Evolutionary conservation across 208 protist species (phyloP).

Genomic region (Wallacemonas sp.): DNA sequence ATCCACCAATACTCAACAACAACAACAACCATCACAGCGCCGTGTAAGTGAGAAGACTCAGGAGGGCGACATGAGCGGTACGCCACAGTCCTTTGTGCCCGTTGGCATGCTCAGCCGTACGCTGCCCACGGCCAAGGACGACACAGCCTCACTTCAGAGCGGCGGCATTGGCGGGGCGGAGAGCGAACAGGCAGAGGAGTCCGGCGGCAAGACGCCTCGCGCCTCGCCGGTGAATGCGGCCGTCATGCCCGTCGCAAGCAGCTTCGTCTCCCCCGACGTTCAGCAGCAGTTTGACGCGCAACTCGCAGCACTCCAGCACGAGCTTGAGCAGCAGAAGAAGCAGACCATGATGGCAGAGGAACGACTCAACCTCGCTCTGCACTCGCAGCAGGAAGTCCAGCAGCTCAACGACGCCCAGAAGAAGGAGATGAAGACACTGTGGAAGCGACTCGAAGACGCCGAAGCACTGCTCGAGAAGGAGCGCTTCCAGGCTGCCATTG

Average conservation of each 20-base stretch:
- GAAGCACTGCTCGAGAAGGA: conserved; percentile 28
- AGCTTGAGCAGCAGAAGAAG: conserved; percentile 24
- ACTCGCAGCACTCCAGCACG: conserved; percentile 13
- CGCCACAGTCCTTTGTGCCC: background rate
- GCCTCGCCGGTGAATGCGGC: background rate
- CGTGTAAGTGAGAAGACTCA: background rate
- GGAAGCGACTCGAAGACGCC: conserved; percentile 36
- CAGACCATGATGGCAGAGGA: conserved; percentile 24
- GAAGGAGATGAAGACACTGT: conserved; percentile 42
- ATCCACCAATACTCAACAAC: background rate
- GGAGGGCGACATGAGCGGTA: background rate
- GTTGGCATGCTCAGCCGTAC: conserved; percentile 2
- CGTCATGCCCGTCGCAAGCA: background rate
- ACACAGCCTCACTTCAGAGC: background rate
- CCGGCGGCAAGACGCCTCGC: background rate
- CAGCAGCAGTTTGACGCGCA: conserved; percentile 22
- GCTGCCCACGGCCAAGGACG: background rate
- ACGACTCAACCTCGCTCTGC: conserved; percentile 45
- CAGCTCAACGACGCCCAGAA: conserved; percentile 20
- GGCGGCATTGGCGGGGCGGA: background rate
- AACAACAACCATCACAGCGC: background rate
- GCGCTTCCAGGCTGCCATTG: background rate
- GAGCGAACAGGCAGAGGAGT: background rate
- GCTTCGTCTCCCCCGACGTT: conserved; percentile 9
- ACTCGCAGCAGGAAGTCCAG: conserved; percentile 23